Evolutionary conservation across 495 filamentous ascomycete species (phyloP).

Genomic region (Penicillium longicatenatum): DNA sequence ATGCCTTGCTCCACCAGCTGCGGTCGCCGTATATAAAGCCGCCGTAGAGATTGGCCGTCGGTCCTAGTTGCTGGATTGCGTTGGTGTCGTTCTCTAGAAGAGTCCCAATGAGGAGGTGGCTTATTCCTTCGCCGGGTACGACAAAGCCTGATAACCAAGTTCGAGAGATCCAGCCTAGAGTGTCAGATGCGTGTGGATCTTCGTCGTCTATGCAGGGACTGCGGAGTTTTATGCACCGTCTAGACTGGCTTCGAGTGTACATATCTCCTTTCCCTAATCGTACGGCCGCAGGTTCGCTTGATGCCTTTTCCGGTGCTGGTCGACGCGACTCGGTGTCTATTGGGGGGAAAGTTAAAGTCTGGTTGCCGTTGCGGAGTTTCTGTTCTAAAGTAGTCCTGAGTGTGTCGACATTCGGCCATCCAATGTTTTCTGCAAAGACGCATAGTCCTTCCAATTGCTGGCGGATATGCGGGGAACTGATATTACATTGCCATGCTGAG

Average conservation of each 20-base stretch:
- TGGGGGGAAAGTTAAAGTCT: conserved; percentile 11
- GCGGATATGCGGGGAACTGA: conserved; percentile 40
- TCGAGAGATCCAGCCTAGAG: conserved; percentile 76
- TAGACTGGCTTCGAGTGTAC: conserved; percentile 33
- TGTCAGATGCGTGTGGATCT: conserved; percentile 18
- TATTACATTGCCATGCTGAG: conserved; percentile 40
- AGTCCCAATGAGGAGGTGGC: conserved; percentile 77
- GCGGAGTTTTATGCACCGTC: conserved; percentile 33
- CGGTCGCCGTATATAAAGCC: conserved; percentile 70
- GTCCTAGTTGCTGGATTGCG: conserved; percentile 65
- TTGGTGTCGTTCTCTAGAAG: conserved; percentile 73
- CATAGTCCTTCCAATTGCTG: conserved; percentile 53
- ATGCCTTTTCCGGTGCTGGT: not conserved
- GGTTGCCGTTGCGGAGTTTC: conserved; percentile 14
- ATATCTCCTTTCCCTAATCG: conserved; percentile 26
- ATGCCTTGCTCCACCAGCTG: conserved; percentile 83
- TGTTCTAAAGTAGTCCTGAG: conserved; percentile 30
- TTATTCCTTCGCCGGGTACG: conserved; percentile 71
- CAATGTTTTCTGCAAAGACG: conserved; percentile 51
- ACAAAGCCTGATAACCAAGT: conserved; percentile 79
- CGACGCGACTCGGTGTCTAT: conserved; percentile 1
- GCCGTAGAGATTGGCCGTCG: conserved; percentile 72
- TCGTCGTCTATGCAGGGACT: conserved; percentile 13
- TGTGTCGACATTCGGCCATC: conserved; percentile 48
- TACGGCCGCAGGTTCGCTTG: not conserved